These are phyloP conservation scores for Chalciporus pseudorubinellus DNA, from an alignment of 768 basidiomycete genomes.

Conservation along the genomic window DNA sequence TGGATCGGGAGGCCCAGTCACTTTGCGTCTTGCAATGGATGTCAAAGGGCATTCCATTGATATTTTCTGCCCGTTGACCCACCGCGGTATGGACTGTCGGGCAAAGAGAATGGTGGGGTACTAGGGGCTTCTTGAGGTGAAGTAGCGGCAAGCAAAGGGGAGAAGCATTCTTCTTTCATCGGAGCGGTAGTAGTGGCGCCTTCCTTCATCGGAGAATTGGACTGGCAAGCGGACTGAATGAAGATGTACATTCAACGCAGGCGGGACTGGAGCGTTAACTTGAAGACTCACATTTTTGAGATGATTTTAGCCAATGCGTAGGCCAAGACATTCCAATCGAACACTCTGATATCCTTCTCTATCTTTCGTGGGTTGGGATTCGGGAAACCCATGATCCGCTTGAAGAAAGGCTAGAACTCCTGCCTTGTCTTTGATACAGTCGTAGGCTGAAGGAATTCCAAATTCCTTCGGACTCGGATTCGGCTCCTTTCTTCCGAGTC, in stretches of 20 bases:
- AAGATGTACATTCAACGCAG: conserved; percentile 1
- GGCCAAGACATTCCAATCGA: conserved; percentile 67
- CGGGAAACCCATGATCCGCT: conserved; percentile 94
- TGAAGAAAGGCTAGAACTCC: conserved; percentile 82
- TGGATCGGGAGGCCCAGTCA: conserved; percentile 14
- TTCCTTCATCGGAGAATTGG: no score
- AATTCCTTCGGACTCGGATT: conserved; percentile 87
- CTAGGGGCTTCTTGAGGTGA: conserved; percentile 10
- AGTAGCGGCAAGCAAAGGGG: conserved; percentile 32
- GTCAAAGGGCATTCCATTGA: conserved; percentile 15
- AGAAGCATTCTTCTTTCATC: conserved; percentile 20
- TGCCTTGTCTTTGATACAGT: conserved; percentile 86
- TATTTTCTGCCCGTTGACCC: conserved; percentile 8
- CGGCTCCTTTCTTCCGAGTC: conserved; percentile 99
- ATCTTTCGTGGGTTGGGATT: conserved; percentile 94
- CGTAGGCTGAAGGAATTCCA: conserved; percentile 88
- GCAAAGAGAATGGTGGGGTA: conserved; percentile 20
- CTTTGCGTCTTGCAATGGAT: conserved; percentile 5
- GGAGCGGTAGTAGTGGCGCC: conserved; percentile 30
- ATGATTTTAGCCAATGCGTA: conserved; percentile 77
- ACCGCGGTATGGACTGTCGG: conserved; percentile 7
- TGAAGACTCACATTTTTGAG: conserved; percentile 68
- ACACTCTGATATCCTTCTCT: conserved; percentile 93
- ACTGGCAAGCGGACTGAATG: conserved; percentile 46
- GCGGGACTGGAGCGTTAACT: neutral